Evolutionary conservation across 192 early-diverging fungal genomes (phyloP).

Genomic region (Rhizophagus clarus): DNA sequence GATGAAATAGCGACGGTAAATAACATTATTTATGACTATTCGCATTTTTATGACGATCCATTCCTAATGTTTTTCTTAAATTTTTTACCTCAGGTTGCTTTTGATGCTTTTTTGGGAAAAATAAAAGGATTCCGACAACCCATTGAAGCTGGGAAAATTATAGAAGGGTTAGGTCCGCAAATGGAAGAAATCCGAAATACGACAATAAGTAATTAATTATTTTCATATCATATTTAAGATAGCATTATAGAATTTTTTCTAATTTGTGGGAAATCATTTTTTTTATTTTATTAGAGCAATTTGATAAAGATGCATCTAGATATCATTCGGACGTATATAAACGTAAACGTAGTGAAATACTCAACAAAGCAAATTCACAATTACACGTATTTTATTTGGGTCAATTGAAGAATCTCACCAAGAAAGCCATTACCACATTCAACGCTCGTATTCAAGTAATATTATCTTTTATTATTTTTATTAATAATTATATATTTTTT

Average conservation of each 20-base stretch:
- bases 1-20: constrained; percentile 87
- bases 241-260: not conserved
- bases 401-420: constrained; percentile 87
- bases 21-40: not conserved
- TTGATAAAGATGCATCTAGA: constrained; percentile 88
- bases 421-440: constrained; percentile 71
- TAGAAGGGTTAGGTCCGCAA: constrained; percentile 73
- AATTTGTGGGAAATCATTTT: not conserved
- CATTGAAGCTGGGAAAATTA: constrained; percentile 78
- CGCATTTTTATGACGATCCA: not conserved
- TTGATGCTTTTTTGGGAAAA: constrained; percentile 68
- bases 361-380: constrained; percentile 73
- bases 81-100: constrained; percentile 44
- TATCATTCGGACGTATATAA: constrained; percentile 89
- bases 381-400: constrained; percentile 79
- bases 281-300: constrained; percentile 52
- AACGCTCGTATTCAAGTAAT: constrained; percentile 50
- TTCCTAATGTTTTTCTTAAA: not conserved
- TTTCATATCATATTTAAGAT: constrained; percentile 11
- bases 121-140: constrained; percentile 65
- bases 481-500: not conserved
- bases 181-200: constrained; percentile 57
- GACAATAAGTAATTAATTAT: constrained; percentile 51
- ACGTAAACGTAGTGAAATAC: constrained; percentile 82
- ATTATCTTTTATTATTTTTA: not conserved